These are phyloP conservation scores for Cordyceps tenuipes DNA, from an alignment of 2,329 filamentous ascomycete genomes.

Conservation along the genomic window DNA sequence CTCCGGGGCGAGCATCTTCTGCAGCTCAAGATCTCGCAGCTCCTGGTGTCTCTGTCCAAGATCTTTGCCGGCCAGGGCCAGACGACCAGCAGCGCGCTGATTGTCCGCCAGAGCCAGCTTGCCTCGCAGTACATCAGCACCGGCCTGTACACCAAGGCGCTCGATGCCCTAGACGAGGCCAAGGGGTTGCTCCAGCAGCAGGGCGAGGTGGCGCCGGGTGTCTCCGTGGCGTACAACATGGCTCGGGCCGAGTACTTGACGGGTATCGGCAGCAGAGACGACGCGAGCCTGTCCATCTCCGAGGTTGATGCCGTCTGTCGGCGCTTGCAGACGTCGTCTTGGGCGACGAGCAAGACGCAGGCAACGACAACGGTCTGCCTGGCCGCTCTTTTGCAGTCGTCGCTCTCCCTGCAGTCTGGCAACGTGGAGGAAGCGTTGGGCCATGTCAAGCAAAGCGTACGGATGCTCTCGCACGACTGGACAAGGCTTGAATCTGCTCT, in stretches of 20 bases:
- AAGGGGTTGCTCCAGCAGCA: slow-evolving; percentile 37
- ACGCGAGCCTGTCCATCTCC: slow-evolving; percentile 37
- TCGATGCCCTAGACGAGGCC: slow-evolving; percentile 47
- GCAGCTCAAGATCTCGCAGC: slow-evolving; percentile 27
- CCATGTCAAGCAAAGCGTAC: slow-evolving; percentile 49
- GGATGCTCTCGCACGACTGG: slow-evolving; percentile 49
- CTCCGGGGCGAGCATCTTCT: slow-evolving; percentile 41
- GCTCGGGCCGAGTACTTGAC: slow-evolving; percentile 68
- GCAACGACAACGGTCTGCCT: slow-evolving; percentile 24
- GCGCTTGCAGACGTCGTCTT: slow-evolving; percentile 22
- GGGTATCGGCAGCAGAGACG: slow-evolving; percentile 54
- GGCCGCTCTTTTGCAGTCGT: slow-evolving; percentile 50
- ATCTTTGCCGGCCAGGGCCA: slow-evolving; percentile 23
- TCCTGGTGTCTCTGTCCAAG: slow-evolving; percentile 28
- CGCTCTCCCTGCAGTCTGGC: slow-evolving; percentile 55
- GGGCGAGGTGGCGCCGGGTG: slow-evolving; percentile 27
- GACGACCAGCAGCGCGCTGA: slow-evolving; percentile 29
- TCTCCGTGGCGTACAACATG: slow-evolving; percentile 46
- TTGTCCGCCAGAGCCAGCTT: slow-evolving; percentile 39
- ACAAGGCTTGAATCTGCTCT: slow-evolving; percentile 39
- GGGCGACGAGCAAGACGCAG: slow-evolving; percentile 27
- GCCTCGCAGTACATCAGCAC: slow-evolving; percentile 45
- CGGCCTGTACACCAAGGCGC: slow-evolving; percentile 44
- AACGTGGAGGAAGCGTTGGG: slow-evolving; percentile 49
- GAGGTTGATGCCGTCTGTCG: slow-evolving; percentile 28